Conservation (phyloP, 345 rosid species). For the Kernera saxatilis region DNA sequence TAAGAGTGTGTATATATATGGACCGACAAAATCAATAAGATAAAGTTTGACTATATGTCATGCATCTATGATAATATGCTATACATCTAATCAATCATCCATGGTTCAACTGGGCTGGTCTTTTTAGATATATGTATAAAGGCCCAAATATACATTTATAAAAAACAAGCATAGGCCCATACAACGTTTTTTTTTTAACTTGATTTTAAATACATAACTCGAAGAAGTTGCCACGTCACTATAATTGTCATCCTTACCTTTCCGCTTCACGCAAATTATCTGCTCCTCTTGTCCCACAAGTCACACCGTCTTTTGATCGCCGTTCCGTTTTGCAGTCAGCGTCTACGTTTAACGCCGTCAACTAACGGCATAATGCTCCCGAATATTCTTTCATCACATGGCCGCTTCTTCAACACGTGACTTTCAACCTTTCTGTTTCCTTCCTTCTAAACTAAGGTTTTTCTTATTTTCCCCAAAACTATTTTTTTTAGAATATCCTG, state of each 20-base stretch:
- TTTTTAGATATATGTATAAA: not conserved
- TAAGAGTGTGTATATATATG: not conserved
- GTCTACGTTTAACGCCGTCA: constrained; percentile 9
- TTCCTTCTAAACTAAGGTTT: constrained; percentile 20
- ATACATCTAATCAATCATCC: not conserved
- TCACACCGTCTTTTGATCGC: not conserved
- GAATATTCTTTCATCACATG: constrained; percentile 33
- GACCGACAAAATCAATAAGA: constrained; percentile 16
- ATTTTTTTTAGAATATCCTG: not conserved
- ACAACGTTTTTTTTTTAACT: not conserved
- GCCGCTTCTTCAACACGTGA: constrained; percentile 18
- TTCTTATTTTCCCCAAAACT: not conserved
- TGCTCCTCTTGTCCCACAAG: not conserved
- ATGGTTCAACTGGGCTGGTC: not conserved
- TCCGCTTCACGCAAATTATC: not conserved
- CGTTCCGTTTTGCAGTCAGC: not conserved
- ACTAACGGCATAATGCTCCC: constrained; percentile 4
- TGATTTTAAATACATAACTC: not conserved
- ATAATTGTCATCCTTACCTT: not conserved
- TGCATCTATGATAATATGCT: not conserved
- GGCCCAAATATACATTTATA: not conserved
- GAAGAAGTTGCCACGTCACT: not conserved
- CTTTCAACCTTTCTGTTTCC: constrained; percentile 20
- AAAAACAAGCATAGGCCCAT: not conserved
- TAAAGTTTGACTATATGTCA: not conserved